phyloP scores from a whole-genome alignment of 2,329 filamentous ascomycete genomes.

The Nigrograna mackinnonii region DNA sequence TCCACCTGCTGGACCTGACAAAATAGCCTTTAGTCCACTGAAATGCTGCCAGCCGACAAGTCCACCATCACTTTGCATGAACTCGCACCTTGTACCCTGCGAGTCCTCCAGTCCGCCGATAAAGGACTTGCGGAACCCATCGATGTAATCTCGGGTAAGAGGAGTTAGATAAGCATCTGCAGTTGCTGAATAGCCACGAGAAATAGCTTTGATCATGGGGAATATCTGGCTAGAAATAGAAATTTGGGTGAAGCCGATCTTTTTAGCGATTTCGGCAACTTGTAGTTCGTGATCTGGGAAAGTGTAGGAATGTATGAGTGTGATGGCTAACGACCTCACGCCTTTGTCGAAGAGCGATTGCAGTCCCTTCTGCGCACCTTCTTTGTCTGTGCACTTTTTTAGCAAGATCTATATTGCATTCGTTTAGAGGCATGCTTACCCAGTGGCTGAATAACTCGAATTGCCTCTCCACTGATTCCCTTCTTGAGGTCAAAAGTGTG shows the following conservation, averaged over 20 bases:
- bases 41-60: constrained; percentile 28
- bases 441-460: constrained; percentile 16
- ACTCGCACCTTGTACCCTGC: constrained; percentile 31
- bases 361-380: constrained; percentile 11
- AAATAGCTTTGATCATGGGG: constrained; percentile 26
- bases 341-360: constrained; percentile 33
- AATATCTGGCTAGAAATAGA: too few species aligned
- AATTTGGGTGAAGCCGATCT: constrained; percentile 30
- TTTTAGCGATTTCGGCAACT: constrained; percentile 26
- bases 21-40: constrained; percentile 30
- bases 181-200: constrained; percentile 23
- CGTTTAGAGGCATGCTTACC: constrained; percentile 2
- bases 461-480: constrained; percentile 18
- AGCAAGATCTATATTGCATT: neutral
- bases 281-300: constrained; percentile 34
- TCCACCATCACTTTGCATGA: constrained; percentile 40
- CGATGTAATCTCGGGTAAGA: constrained; percentile 21
- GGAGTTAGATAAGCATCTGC: constrained; percentile 33
- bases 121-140: constrained; percentile 27
- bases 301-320: constrained; percentile 36
- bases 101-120: constrained; percentile 20
- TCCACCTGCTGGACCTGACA: constrained; percentile 40
- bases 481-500: constrained; percentile 9
- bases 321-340: constrained; percentile 40
- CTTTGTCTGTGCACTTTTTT: constrained; percentile 3